Evolutionary conservation across 2,329 filamentous ascomycete genomes (phyloP).

Genomic region (Pseudogymnoascus sp.): DNA sequence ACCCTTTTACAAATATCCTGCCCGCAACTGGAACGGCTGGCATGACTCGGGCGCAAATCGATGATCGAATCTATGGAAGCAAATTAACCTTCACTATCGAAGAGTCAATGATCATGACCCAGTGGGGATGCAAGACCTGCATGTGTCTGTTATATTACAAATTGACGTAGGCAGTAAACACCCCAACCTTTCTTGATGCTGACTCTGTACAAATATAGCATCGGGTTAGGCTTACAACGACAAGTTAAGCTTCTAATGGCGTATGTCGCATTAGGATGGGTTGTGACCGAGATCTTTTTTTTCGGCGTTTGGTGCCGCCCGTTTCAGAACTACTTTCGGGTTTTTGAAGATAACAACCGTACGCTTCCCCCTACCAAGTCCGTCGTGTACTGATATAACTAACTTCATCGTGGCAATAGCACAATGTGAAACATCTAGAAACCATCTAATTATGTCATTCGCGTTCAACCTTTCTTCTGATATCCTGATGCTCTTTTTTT

Average conservation of each 20-base stretch:
- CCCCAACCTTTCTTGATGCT: background rate
- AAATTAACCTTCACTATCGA: constrained; percentile 58
- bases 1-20: background rate
- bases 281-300: constrained; percentile 44
- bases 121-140: constrained; percentile 50
- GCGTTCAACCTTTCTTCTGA: constrained; percentile 55
- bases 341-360: constrained; percentile 43
- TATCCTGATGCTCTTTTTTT: constrained; percentile 50
- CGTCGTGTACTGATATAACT: background rate
- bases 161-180: constrained; percentile 36
- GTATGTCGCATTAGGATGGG: constrained; percentile 41
- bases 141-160: constrained; percentile 33
- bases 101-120: constrained; percentile 52
- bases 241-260: constrained; percentile 42
- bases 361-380: constrained; percentile 10
- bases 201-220: background rate
- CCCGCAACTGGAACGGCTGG: background rate
- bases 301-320: constrained; percentile 48
- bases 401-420: constrained; percentile 25
- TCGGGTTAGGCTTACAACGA: constrained; percentile 39
- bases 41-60: constrained; percentile 14
- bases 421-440: constrained; percentile 49
- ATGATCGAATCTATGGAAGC: constrained; percentile 36
- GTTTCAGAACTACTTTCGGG: constrained; percentile 44
- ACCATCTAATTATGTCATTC: constrained; percentile 52